phyloP scores from a whole-genome alignment of 495 filamentous ascomycete genomes.

The Aspergillus ostianus region DNA sequence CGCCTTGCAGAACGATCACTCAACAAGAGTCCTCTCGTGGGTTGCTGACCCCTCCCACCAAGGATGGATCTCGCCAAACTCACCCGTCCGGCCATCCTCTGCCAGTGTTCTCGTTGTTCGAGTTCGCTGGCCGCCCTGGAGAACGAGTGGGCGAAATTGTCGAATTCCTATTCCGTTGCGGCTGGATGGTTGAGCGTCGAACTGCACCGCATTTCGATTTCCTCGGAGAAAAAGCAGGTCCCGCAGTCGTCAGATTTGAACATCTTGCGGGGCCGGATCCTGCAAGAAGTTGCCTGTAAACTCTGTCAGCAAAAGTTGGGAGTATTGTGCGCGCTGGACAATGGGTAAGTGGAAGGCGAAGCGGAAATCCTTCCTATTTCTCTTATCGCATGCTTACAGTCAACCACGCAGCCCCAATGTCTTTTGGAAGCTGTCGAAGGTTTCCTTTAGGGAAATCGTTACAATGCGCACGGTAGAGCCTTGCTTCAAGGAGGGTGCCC shows the following conservation, averaged over 20 bases:
- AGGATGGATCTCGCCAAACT: constrained; percentile 42
- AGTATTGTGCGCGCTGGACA: constrained; percentile 37
- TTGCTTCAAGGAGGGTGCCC: constrained; percentile 35
- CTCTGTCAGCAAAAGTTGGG: constrained; percentile 48
- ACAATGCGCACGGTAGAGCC: constrained; percentile 47
- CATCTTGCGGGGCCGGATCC: constrained; percentile 40
- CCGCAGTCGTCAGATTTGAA: constrained; percentile 41
- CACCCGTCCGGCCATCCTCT: constrained; percentile 41
- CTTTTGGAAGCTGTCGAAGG: constrained; percentile 47
- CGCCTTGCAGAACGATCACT: constrained; percentile 3
- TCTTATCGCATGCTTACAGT: constrained; percentile 15
- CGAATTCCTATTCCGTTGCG: constrained; percentile 40
- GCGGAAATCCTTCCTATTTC: not conserved
- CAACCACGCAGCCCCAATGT: constrained; percentile 33
- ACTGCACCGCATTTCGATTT: constrained; percentile 42
- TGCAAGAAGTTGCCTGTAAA: constrained; percentile 44
- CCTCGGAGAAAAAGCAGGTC: constrained; percentile 41
- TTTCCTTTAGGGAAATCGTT: constrained; percentile 46
- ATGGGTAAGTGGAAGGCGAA: constrained; percentile 35
- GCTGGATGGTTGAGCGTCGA: constrained; percentile 47
- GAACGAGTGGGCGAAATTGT: constrained; percentile 49
- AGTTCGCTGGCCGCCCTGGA: constrained; percentile 48
- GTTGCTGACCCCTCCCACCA: not conserved
- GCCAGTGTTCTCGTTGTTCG: constrained; percentile 44
- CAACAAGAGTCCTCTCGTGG: constrained; percentile 3